A percentile compares a stretch with the other conserved stretches of the same genome.
Evolutionary conservation across 1,284 basidiomycete genomes (phyloP).

Genomic region (Puccinia hordei): DNA sequence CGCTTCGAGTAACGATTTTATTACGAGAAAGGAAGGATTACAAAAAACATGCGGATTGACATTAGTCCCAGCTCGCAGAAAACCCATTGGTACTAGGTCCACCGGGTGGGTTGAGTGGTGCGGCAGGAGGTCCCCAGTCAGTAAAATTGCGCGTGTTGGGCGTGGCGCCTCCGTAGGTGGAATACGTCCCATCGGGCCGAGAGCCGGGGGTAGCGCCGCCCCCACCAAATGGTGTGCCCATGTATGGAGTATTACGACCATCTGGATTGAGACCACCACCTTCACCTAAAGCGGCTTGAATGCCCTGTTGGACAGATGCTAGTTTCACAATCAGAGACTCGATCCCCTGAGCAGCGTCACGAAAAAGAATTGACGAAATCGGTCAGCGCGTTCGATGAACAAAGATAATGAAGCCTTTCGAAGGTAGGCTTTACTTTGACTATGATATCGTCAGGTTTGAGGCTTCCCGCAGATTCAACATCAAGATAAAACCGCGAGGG

Average conservation of each 20-base stretch:
- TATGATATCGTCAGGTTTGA: conserved; percentile 83
- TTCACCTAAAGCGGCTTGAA: conserved; percentile 42
- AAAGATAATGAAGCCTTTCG: neutral
- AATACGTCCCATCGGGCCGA: conserved; percentile 40
- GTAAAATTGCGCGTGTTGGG: conserved; percentile 26
- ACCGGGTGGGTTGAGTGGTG: conserved; percentile 32
- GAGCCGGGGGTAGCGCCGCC: conserved; percentile 40
- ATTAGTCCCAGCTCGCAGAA: conserved; percentile 22
- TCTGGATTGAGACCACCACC: conserved; percentile 47
- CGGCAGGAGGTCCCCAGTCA: conserved; percentile 48
- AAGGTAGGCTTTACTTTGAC: conserved; percentile 67
- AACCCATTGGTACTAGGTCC: conserved; percentile 26
- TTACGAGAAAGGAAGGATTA: neutral
- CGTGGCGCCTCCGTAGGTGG: conserved; percentile 48
- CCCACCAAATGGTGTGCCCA: conserved; percentile 49
- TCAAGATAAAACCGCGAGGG: conserved; percentile 86
- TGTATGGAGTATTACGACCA: conserved; percentile 50
- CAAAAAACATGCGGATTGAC: neutral
- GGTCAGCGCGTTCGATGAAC: neutral
- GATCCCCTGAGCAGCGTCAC: conserved; percentile 20
- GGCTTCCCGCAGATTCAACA: conserved; percentile 84
- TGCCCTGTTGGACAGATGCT: conserved; percentile 49
- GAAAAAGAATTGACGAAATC: neutral
- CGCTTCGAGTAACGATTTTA: neutral
- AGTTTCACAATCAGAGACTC: conserved; percentile 51